These are phyloP conservation scores for Leccinum colubrinum DNA, from an alignment of 1,284 basidiomycete species.

Conservation along the genomic window DNA sequence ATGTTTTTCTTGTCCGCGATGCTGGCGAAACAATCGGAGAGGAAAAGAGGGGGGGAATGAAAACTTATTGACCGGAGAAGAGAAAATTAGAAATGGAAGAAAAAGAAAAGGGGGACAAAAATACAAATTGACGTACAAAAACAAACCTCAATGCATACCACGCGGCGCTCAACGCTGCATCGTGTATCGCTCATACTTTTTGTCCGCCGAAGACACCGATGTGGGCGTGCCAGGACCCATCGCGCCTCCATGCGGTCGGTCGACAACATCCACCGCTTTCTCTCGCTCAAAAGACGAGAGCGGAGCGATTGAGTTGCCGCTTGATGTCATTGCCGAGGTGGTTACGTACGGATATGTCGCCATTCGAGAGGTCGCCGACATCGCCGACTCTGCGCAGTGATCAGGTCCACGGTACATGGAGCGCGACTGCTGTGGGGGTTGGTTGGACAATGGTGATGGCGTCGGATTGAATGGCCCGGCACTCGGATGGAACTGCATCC, in stretches of 20 bases:
- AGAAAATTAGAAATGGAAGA: not conserved
- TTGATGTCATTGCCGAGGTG: conserved; percentile 23
- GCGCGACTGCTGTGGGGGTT: conserved; percentile 30
- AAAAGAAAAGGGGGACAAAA: not conserved
- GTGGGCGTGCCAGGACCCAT: not conserved
- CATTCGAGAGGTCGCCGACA: conserved; percentile 25
- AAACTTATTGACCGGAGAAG: not conserved
- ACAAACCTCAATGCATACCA: not conserved
- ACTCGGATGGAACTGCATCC: conserved; percentile 24
- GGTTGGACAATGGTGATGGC: conserved; percentile 48
- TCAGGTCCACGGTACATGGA: conserved; percentile 26
- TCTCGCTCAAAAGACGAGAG: conserved; percentile 60
- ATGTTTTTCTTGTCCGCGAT: not conserved
- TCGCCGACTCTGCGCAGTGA: conserved; percentile 9
- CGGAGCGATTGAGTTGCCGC: conserved; percentile 25
- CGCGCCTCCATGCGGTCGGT: not conserved
- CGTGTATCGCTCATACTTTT: conserved; percentile 31
- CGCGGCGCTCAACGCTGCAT: conserved; percentile 22
- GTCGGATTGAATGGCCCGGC: conserved; percentile 27
- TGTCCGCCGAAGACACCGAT: conserved; percentile 19
- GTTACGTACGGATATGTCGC: conserved; percentile 35
- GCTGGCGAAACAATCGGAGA: not conserved
- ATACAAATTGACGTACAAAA: not conserved
- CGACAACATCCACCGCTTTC: conserved; percentile 12
- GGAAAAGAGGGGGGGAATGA: not conserved